phyloP scores from a whole-genome alignment of 371 early-diverging fungal genomes.

The Apophysomyces trapeziformis region DNA sequence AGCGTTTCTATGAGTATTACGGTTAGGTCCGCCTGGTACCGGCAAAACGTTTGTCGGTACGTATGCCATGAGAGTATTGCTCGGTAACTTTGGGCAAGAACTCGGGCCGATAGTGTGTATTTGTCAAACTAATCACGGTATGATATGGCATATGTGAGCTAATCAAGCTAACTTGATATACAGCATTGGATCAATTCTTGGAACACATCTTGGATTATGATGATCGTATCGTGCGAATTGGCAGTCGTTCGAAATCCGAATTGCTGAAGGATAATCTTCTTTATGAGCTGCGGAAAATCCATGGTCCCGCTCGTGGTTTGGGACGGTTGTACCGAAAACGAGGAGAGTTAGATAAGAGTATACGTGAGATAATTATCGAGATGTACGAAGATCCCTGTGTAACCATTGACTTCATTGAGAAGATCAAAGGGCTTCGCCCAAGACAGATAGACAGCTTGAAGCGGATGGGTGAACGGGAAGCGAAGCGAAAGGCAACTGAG shows the following conservation, averaged over 20 bases:
- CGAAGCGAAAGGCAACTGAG: conserved; percentile 23
- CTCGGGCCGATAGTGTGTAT: conserved; percentile 66
- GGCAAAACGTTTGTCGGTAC: conserved; percentile 77
- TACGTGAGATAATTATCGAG: conserved; percentile 42
- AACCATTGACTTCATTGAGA: conserved; percentile 41
- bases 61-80: conserved; percentile 58
- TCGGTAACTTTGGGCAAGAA: conserved; percentile 45
- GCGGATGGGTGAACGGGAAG: conserved; percentile 40
- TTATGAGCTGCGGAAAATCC: conserved; percentile 46
- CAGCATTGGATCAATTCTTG: conserved; percentile 75
- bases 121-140: conserved; percentile 75
- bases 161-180: background rate
- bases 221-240: conserved; percentile 62
- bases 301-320: conserved; percentile 30
- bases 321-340: conserved; percentile 37
- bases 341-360: conserved; percentile 41
- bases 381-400: conserved; percentile 60
- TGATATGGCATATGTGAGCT: conserved; percentile 48
- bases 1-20: background rate
- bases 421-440: conserved; percentile 35
- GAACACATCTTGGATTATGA: conserved; percentile 56
- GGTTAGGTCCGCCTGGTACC: conserved; percentile 71
- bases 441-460: conserved; percentile 48
- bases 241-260: conserved; percentile 62
- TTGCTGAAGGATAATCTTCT: conserved; percentile 43